Evolutionary conservation across 495 filamentous ascomycete species (phyloP), one percentile per base, ranked within the genome.

Genomic region (Penicillium ochrochloron): DNA sequence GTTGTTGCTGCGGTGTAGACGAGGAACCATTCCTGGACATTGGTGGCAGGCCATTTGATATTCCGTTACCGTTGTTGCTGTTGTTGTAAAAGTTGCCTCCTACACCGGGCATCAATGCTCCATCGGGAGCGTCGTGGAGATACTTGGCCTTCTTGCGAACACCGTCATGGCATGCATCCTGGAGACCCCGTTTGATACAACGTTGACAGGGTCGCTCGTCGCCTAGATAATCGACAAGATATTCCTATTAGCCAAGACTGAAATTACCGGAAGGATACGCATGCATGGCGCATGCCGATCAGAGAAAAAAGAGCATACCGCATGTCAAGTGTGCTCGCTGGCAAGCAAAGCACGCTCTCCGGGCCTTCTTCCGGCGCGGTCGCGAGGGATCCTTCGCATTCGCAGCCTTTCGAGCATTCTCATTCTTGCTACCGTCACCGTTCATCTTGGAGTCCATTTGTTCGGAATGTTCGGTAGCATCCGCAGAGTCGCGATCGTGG

Each of bases 101-200:
- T 31, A 85, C 78, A 25, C 83, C 84, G 61, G 88, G 85, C 78
- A 88, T 84, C 68, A 90, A 76, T 59, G 85, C 86, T 63, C 95
- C 93, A 60, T 91, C 86, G 41, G 94, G 92, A 29, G 94, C 93
- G 81, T 97, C 95, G 77, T 97, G 94, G 53, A 99, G 89, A 80
- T 99, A 99, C 75, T 99, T 99, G 65, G 95, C 95, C 83, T 98
- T 99, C 78, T 99, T 98, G 63, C 95, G 90, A 42, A 97, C 92
- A 46, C 95, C 95, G 71, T 99, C 95, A 72, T 96, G 92, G 74
- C 95, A 99, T 42, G 84, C 85, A 74, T 97, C 92, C 64, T 92
- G 90, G 51, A 97, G 85, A 21, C 92, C 91, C 52, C 94, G 90
- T 75, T 97, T 97, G 64, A 97, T 92, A 77, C 95, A 99, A 71